Evolutionary conservation across 352 stramenopile genomes (phyloP).

Genomic region (Phytophthora sp.): DNA sequence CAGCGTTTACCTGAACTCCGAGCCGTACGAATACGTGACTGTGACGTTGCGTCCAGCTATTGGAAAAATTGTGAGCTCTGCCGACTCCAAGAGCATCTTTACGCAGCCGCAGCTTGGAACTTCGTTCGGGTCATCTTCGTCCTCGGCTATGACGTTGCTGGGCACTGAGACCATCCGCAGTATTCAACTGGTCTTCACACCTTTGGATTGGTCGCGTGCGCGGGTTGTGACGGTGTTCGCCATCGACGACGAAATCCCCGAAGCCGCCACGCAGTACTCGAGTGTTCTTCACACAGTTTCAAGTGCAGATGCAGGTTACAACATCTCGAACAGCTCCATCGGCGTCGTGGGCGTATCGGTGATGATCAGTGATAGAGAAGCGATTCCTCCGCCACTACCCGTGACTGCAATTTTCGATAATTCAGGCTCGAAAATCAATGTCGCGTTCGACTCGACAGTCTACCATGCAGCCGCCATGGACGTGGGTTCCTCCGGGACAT

Average conservation of each 20-base stretch:
- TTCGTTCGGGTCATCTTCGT: constrained; percentile 24
- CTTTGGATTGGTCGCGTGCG: constrained; percentile 60
- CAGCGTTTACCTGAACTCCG: constrained; percentile 54
- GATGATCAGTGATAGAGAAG: constrained; percentile 68
- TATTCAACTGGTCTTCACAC: constrained; percentile 64
- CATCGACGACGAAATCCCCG: constrained; percentile 65
- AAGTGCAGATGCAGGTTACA: constrained; percentile 67
- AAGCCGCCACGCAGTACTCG: constrained; percentile 66
- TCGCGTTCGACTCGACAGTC: constrained; percentile 69
- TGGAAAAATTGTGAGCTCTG: constrained; percentile 51
- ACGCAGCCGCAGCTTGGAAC: constrained; percentile 43
- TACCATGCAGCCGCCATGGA: constrained; percentile 74
- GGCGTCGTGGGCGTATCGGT: constrained; percentile 50
- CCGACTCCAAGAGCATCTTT: constrained; percentile 27
- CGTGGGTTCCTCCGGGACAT: constrained; percentile 31
- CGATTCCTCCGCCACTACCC: constrained; percentile 62
- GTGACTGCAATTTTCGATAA: constrained; percentile 55
- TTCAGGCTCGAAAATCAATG: constrained; percentile 56
- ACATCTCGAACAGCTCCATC: constrained; percentile 60
- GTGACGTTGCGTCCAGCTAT: constrained; percentile 46
- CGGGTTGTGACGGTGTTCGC: constrained; percentile 59
- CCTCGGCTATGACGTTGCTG: constrained; percentile 23
- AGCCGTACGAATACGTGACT: constrained; percentile 69
- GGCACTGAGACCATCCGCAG: constrained; percentile 15
- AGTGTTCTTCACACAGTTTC: constrained; percentile 46